Percentiles rank a stretch among this genome's conserved stretches.
Evolutionary conservation across 106 monocot genomes (phyloP).

Genomic region (Platanthera zijinensis): DNA sequence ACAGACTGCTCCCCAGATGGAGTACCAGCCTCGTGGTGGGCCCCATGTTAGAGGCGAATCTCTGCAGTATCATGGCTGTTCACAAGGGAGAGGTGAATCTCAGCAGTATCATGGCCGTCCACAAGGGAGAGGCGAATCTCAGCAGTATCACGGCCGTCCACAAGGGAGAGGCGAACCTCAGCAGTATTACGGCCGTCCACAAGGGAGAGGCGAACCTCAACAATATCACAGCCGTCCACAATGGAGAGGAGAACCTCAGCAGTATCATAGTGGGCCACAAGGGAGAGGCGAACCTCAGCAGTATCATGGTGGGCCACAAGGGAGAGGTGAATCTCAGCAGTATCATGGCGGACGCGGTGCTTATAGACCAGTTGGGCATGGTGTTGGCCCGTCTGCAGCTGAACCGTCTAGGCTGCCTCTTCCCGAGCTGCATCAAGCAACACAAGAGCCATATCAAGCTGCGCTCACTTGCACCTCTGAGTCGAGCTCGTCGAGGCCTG

Average conservation of each 20-base stretch:
- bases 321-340: conserved; percentile 48
- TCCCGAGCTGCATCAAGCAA: conserved; percentile 98
- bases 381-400: conserved; percentile 23
- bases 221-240: conserved; percentile 37
- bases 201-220: conserved; percentile 40
- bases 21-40: conserved; percentile 41
- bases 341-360: conserved; percentile 32
- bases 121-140: not conserved
- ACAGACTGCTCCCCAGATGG: conserved; percentile 12
- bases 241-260: not conserved
- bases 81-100: conserved; percentile 39
- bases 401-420: conserved; percentile 41
- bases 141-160: conserved; percentile 29
- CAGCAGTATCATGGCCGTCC: conserved; percentile 42
- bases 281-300: no score
- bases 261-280: no score
- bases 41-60: not conserved
- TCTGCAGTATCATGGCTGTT: conserved; percentile 10
- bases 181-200: conserved; percentile 7
- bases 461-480: conserved; percentile 18
- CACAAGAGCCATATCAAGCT: conserved; percentile 29
- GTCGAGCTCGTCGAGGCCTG: conserved; percentile 31
- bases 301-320: conserved; percentile 38
- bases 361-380: conserved; percentile 22
- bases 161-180: conserved; percentile 12